Evolutionary conservation across 2,329 filamentous ascomycete genomes (phyloP), one percentile per base, ranked within the genome.

Genomic region (Pestalotiopsis sp.): DNA sequence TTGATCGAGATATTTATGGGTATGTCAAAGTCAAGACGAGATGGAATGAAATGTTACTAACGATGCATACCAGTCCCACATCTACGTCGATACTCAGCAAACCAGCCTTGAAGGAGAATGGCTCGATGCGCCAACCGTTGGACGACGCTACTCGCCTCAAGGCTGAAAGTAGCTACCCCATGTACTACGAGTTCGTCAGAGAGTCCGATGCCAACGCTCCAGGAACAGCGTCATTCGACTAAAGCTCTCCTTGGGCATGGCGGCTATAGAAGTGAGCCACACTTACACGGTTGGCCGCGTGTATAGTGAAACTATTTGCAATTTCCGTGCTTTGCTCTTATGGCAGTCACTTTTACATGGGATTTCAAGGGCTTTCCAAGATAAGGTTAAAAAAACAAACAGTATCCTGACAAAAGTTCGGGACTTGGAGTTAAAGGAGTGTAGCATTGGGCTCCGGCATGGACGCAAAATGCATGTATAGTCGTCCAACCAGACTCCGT

Each of bases 1-100:
- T 98, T 45, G 95, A 99, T 78, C 89, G 91, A 58, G 93, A 97
- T 79, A 89, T 98, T 69, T 96, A 97, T 78, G 96, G 96, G 90
- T 91, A 83, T 80, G 89, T 77, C 56, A 76, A n/a, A 58, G 64
- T 36, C 25, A 45, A 12, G 36, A 41, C 59, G 38, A 12, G 9
- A 39, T n/a, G 9, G 4, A 12, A 38, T 9, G 23, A 49, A 31
- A 13, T 20, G 23, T 57, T 57, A 31, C 69, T 72, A 65, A 74
- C 25, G 36, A 64, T 69, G 27, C 66, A 49, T 67, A 36, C 31
- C 31, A 88, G 86, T 9, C 85, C 86, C 25, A 69, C 79, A 1
- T 87, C 86, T 0, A 77, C 87, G 38, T 81, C 83, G 0, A 73
- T 78, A n/a, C 73, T 82, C 17, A 78, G 79, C 59, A 81, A 81